These are phyloP conservation scores for Arachis monticola DNA, from an alignment of 331 rosid species.

Conservation along the genomic window DNA sequence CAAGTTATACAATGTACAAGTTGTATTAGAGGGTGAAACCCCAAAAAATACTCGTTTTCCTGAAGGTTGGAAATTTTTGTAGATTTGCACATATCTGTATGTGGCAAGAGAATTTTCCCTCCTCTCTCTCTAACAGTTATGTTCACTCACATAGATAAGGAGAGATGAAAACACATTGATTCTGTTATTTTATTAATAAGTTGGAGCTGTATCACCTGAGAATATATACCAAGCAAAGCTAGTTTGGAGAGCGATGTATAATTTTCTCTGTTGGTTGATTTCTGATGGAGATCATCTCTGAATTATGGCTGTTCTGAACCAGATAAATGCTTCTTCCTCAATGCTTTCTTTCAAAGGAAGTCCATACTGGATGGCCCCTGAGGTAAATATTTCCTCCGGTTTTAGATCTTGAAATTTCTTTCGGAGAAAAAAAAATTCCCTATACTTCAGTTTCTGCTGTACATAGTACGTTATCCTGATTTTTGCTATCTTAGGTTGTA, in stretches of 20 bases:
- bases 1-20: constrained; percentile 4
- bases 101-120: constrained; percentile 19
- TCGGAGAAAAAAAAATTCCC: constrained; percentile 12
- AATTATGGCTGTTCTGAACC: constrained; percentile 45
- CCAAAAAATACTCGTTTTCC: constrained; percentile 31
- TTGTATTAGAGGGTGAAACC: constrained; percentile 13
- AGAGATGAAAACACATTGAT: not conserved
- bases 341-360: constrained; percentile 99
- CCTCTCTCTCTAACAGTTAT: constrained; percentile 4
- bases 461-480: not conserved
- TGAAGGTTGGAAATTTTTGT: constrained; percentile 12
- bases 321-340: constrained; percentile 73
- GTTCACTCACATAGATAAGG: constrained; percentile 8
- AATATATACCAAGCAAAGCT: constrained; percentile 11
- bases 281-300: constrained; percentile 31
- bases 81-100: constrained; percentile 28
- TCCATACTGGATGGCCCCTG: constrained; percentile 95
- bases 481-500: constrained; percentile 68
- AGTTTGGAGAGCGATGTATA: constrained; percentile 24
- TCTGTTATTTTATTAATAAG: constrained; percentile 28
- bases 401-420: constrained; percentile 20
- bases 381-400: constrained; percentile 46
- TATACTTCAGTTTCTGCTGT: not conserved
- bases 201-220: constrained; percentile 5
- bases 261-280: constrained; percentile 27